phyloP scores from a whole-genome alignment of 805 yeast genomes.

The Kodamaea sagamina region DNA sequence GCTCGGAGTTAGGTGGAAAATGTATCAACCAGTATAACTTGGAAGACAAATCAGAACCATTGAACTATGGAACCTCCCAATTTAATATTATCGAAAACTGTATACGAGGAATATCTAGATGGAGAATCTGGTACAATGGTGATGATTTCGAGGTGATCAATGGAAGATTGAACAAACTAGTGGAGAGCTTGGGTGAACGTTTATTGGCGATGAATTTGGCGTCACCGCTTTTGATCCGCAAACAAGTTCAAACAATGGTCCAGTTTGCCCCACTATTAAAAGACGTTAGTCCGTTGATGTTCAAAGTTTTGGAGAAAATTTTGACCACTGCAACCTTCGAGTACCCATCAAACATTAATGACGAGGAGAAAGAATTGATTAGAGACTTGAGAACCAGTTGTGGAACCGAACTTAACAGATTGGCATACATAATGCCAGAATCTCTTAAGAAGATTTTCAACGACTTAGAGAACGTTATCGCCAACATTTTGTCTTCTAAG shows the following conservation, averaged over 20 bases:
- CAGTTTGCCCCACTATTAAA: constrained; percentile 90
- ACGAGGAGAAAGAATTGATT: constrained; percentile 75
- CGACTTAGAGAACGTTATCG: constrained; percentile 81
- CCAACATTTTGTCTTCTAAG: constrained; percentile 62
- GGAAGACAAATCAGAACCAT: constrained; percentile 64
- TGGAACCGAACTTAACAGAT: constrained; percentile 90
- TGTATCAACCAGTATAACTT: constrained; percentile 58
- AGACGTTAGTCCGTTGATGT: constrained; percentile 72
- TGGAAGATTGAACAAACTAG: constrained; percentile 50
- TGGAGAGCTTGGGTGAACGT: constrained; percentile 72
- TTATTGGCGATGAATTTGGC: constrained; percentile 72
- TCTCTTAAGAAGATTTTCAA: constrained; percentile 76
- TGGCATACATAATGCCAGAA: constrained; percentile 95
- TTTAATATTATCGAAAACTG: constrained; percentile 86
- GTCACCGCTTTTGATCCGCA: constrained; percentile 79
- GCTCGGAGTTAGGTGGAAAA: constrained; percentile 64
- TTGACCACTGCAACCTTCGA: constrained; percentile 82
- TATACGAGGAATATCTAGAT: constrained; percentile 87
- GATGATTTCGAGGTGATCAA: constrained; percentile 55
- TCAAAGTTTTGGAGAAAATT: constrained; percentile 81
- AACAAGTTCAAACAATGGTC: constrained; percentile 87
- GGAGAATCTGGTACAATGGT: constrained; percentile 88
- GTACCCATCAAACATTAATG: constrained; percentile 65
- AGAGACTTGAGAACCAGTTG: constrained; percentile 88
- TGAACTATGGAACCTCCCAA: constrained; percentile 75